A percentile compares a stretch with the other conserved stretches of the same genome.
phyloP scores from a whole-genome alignment of 1,284 basidiomycete species.

The Boletus subluridellus region DNA sequence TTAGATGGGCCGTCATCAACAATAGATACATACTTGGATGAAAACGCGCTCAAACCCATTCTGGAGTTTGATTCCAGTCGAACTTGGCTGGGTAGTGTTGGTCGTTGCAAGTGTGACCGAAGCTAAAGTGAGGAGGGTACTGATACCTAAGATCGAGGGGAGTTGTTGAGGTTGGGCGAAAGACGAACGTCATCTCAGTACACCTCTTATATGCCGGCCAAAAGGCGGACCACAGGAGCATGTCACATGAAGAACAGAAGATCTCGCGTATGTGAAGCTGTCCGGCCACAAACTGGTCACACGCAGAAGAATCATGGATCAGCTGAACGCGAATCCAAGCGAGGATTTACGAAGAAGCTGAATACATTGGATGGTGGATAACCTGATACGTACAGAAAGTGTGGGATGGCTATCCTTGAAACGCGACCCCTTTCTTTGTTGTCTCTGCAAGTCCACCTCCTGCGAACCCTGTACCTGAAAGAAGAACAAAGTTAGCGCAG shows the following conservation, averaged over 20 bases:
- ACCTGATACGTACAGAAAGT: not conserved
- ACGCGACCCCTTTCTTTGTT: slow-evolving; percentile 66
- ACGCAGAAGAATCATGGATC: not conserved
- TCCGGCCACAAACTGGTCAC: not conserved
- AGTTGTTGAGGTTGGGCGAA: not conserved
- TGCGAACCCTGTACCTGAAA: slow-evolving; percentile 80
- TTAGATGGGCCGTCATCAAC: not conserved
- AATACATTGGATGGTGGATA: not conserved
- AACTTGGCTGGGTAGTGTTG: slow-evolving; percentile 25
- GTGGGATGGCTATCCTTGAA: slow-evolving; percentile 56
- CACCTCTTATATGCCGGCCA: not conserved
- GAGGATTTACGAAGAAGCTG: not conserved
- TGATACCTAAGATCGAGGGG: not conserved
- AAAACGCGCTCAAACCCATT: slow-evolving; percentile 39
- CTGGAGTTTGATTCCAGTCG: slow-evolving; percentile 39
- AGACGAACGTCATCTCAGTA: not conserved
- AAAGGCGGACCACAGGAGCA: not conserved
- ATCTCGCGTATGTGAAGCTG: not conserved
- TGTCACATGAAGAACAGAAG: not conserved
- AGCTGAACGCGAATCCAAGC: not conserved
- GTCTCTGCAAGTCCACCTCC: slow-evolving; percentile 89
- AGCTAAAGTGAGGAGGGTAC: not conserved
- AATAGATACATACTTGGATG: not conserved
- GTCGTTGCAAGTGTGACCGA: not conserved
- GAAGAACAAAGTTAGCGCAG: slow-evolving; percentile 3